These are phyloP conservation scores for Pecoramyces ruminantium DNA, from an alignment of 192 early-diverging fungal genomes.

Conservation along the genomic window DNA sequence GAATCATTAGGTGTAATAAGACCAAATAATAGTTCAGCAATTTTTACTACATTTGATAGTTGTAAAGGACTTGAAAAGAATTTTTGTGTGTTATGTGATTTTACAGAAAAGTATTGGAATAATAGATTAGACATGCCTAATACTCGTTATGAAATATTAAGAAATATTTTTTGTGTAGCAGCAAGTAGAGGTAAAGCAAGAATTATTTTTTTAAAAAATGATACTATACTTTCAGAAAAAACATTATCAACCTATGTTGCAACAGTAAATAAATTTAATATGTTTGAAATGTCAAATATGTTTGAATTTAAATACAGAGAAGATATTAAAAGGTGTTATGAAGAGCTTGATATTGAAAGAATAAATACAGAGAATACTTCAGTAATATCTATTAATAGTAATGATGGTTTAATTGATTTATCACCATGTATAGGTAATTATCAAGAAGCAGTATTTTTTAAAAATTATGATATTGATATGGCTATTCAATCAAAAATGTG, in stretches of 20 bases:
- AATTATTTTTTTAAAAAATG: background rate
- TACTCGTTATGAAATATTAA: background rate
- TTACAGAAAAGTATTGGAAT: background rate
- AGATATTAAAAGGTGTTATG: background rate
- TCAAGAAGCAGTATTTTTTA: background rate
- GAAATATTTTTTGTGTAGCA: background rate
- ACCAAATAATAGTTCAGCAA: background rate
- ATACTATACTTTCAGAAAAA: background rate
- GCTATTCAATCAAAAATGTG: background rate
- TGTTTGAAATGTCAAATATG: background rate
- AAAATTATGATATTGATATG: background rate
- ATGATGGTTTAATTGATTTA: background rate
- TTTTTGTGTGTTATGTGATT: background rate
- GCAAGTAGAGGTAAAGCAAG: background rate
- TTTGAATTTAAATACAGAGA: background rate
- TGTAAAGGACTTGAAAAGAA: background rate
- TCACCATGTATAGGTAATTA: background rate
- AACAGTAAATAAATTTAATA: background rate
- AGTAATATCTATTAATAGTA: background rate
- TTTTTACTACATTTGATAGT: background rate
- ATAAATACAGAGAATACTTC: background rate
- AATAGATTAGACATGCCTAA: background rate
- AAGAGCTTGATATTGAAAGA: background rate
- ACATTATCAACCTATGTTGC: background rate
- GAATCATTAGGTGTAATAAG: background rate